Base-by-base conservation (phyloP, 2,329 filamentous ascomycete species). In the Clathrospora elynae region DNA sequence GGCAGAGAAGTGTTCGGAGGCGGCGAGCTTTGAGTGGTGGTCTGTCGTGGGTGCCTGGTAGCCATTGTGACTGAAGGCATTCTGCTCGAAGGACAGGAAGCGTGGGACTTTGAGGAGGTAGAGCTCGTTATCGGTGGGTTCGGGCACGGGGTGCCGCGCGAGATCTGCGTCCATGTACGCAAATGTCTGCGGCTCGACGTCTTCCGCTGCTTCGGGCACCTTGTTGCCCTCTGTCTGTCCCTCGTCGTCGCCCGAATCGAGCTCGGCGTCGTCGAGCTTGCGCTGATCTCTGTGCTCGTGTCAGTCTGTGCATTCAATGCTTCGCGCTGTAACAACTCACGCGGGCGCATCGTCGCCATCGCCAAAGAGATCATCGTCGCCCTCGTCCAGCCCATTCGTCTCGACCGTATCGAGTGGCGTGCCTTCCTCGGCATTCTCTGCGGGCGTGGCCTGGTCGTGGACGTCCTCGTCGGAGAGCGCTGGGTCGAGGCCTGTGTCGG, bases 111-210 rank as follows among this genome's bases (percentile, higher is more conserved):
- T 85, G 58, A 90, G 70, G 4, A 86, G 77, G 68, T 86, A 85
- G 73, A 90, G 86, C 67, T 82, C 81, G 61, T 84, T 84, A 62
- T 90, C 85, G 52, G 80, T 83, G 24, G 86, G 79, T 61, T 86
- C 85, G 10, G 88, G 88, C 10, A 85, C 74, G 35, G 82, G 78
- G 66, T 91, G 88, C 31, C 87, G 80, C 59, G 80, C 84, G 32
- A 90, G 73, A 32, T 82, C 79, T 32, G 85, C 75, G 36, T 84
- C 82, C 71, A 83, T 79, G 38, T 87, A 69, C 13, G 71, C 78
- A 37, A 81, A 74, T 53, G 79, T 79, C 51, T 82, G 74, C 49
- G 79, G 74, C 53, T 81, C 74, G 49, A 76, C 74, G 13, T 75
- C 78, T 42, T 76, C 72, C 40, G 72, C 70, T 24, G 76, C 73